Base-by-base conservation (phyloP, 805 yeast genomes). In the Zygosaccharomyces pseudorouxii region DNA sequence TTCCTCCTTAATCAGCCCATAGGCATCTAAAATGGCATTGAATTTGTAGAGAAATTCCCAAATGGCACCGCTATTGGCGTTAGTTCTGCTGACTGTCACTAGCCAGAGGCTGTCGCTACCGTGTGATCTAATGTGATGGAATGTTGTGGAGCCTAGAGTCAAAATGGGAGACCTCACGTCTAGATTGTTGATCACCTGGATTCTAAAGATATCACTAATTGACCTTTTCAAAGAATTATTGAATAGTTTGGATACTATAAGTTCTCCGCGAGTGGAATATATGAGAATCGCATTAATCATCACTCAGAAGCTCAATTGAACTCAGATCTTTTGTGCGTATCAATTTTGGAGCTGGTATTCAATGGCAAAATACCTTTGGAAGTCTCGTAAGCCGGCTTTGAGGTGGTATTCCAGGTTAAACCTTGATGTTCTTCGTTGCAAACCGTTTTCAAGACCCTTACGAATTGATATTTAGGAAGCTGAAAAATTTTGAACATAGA, bases 141-240 rank as follows among this genome's bases (percentile, higher is more conserved):
- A 93, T 0, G 96, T 84, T 0, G 98, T 93, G 0, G 96, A 87
- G 1, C 98, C 98, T 38, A 93, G 69, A 0, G 98, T 93, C 38
- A 92, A 70, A 0, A 86, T 75, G 0, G 93, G 92, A 0, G 88
- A 78, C 53, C 82, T 70, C n/a, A 74, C 70, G 64, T 59, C 62
- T 10, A 52, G 38, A 48, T 83, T 77, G 46, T 86, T 74, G 37
- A 92, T 88, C 23, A 92, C 96, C 62, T 92, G 97, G 47, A 89
- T 83, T n/a, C 97, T 77, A 61, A 92, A 92, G 27, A 89, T 87
- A 57, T 90, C 97, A 14, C 93, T 74, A 18, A 90, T 81, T 47
- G 85, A 85, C 45, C 92, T 70, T 56, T 87, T 80, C 47, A 89
- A 79, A 2, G 90, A 88, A 47, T 85, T 89, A 48, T 83, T 76